Base-by-base conservation (phyloP, 192 early-diverging fungal species). In the Entomortierella lignicola region DNA sequence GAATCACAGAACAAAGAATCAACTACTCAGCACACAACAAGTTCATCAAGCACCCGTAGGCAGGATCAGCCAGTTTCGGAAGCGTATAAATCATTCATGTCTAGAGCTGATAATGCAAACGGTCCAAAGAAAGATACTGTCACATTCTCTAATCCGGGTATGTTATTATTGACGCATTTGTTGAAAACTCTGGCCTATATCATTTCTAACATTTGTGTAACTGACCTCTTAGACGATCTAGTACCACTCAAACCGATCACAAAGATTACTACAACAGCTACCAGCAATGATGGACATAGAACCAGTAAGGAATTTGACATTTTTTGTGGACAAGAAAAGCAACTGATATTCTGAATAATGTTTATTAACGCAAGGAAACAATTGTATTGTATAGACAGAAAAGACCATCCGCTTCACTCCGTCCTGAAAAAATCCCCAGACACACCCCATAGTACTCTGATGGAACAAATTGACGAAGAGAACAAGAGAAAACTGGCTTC, bases 381-480 rank as follows among this genome's bases (percentile, higher is more conserved):
- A 2, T 25, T 11, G 26, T 10, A 25, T 29, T 54, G 26, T 26
- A 4, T 34, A 50, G 15, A 58, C 39, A 63, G 18, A 34, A 57
- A 26, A 8, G 29, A 60, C 2, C 4, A 50, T 8, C 34, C 55
- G 44, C 63, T 79, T 18, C 75, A 79, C 20, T 79, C 75, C 1
- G 75, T 66, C 7, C 51, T 79, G 26, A 79, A 79, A 54, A 79
- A 83, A 48, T 55, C 32, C 0, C 30, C 71, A 15, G 74, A 83
- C 32, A 55, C 69, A 8, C 59, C 63, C 32, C 64, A 77, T 15
- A 60, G 56, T 21, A 68, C 60, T 1, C 50, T 83, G 20, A 59
- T 66, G 71, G 52, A 90, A 55, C 85, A 83, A 51, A 85, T 90
- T 69, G 73, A 91, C 71, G 69, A 85, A 58, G 80, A 90, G 57